Evolutionary conservation across 2,329 filamentous ascomycete species (phyloP), one percentile per base, ranked within the genome.

Genomic region (Chaetothyriales sp.): DNA sequence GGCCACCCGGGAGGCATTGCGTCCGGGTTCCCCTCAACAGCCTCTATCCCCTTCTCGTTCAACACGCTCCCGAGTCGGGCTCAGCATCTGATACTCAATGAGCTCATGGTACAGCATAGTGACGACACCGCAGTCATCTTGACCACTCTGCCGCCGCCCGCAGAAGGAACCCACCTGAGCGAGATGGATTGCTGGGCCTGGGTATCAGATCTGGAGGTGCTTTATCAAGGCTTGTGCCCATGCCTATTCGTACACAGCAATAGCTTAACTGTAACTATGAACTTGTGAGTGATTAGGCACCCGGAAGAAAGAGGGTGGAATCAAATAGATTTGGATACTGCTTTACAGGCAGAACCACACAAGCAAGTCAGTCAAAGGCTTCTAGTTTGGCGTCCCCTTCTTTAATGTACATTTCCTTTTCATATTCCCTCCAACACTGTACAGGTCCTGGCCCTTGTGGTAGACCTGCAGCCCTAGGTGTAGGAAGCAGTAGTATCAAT

Each of bases 201-300:
- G 65, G 70, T 94, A 46, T 81, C 78, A 47, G 83, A 88, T 65
- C 71, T 90, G 53, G 84, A 92, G 65, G 77, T 92, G 1, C 67
- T 94, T 52, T 90, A 84, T 64, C 78, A 83, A 60, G 83, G 78
- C 9, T 68, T 90, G 54, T 86, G 86, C 25, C 86, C 87, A 1
- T 79, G 80, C 45, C 65, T 93, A 60, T 70, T 94, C 64, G 84
- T 94, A 42, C 76, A 93, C 66, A 88, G 84, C 66, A 93, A 93
- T 66, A 87, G 81, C 61, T 88, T 93, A 83, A 93, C 86, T 15
- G 86, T 93, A 46, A 93, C 84, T 5, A 84, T 84, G 61, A 84
- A 81, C 63, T 66, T 86, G 54, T 86, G 60, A 63, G 49, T 20
- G 18, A 51, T 7, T 5, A 32, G 46, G 12, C 9, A 15, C 12